These are phyloP conservation scores for Dentipellis fragilis DNA, from an alignment of 768 basidiomycete genomes.

Conservation along the genomic window DNA sequence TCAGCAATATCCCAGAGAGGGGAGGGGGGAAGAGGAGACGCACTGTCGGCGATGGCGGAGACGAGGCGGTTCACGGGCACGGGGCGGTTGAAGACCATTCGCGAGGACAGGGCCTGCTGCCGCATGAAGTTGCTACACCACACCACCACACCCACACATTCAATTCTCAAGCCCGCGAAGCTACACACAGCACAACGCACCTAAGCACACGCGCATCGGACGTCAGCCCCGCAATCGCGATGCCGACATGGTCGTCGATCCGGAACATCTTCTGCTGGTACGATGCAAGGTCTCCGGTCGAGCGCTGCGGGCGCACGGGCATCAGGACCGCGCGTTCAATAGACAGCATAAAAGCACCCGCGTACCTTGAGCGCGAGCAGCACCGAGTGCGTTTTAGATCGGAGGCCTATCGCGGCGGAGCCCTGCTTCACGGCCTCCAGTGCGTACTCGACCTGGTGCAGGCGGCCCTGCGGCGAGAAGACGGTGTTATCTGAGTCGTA, in stretches of 20 bases:
- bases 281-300: conserved; percentile 95
- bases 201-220: conserved; percentile 96
- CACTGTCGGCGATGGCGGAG: conserved; percentile 89
- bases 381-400: conserved; percentile 91
- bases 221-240: conserved; percentile 97
- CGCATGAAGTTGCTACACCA: conserved; percentile 90
- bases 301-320: conserved; percentile 59
- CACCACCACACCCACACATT: not conserved
- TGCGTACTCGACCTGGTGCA: conserved; percentile 98
- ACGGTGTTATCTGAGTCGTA: conserved; percentile 99
- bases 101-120: conserved; percentile 92
- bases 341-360: not conserved
- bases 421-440: conserved; percentile 99
- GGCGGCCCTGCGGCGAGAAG: conserved; percentile 90
- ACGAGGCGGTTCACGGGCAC: conserved; percentile 93
- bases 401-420: conserved; percentile 93
- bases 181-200: conserved; percentile 31
- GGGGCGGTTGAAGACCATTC: conserved; percentile 92
- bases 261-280: conserved; percentile 99
- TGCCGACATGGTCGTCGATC: conserved; percentile 99
- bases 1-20: not conserved
- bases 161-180: not conserved
- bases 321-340: not conserved
- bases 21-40: conserved; percentile 22
- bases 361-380: conserved; percentile 86